phyloP scores from a whole-genome alignment of 495 filamentous ascomycete genomes.

The Xanthoparmelia taractica region DNA sequence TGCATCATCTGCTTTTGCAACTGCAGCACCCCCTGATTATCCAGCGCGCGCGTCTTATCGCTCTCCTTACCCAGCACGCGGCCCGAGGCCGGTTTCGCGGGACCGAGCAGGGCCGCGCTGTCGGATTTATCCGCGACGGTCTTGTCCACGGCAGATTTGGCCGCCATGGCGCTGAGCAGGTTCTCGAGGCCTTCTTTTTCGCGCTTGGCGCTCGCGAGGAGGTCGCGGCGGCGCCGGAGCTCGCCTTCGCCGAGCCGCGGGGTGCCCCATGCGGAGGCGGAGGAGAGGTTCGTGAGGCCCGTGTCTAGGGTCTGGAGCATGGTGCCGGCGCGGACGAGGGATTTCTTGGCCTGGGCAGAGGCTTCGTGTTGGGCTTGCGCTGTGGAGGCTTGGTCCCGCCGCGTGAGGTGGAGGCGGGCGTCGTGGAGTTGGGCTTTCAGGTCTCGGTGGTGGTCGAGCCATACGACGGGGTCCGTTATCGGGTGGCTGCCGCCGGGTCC shows the following conservation, averaged over 20 bases:
- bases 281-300: slow-evolving; percentile 50
- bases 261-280: slow-evolving; percentile 29
- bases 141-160: slow-evolving; percentile 43
- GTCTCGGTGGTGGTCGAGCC: slow-evolving; percentile 80
- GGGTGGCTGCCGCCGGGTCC: slow-evolving; percentile 41
- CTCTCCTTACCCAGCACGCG: slow-evolving; percentile 85
- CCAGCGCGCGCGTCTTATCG: slow-evolving; percentile 75
- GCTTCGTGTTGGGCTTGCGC: slow-evolving; percentile 68
- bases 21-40: slow-evolving; percentile 82
- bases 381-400: slow-evolving; percentile 64
- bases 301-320: slow-evolving; percentile 61
- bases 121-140: slow-evolving; percentile 46
- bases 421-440: slow-evolving; percentile 78
- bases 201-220: slow-evolving; percentile 67
- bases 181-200: slow-evolving; percentile 84
- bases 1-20: slow-evolving; percentile 76
- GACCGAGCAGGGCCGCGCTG: slow-evolving; percentile 45
- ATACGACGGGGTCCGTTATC: slow-evolving; percentile 68
- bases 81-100: slow-evolving; percentile 37
- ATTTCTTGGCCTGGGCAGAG: slow-evolving; percentile 70
- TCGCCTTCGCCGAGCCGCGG: slow-evolving; percentile 74
- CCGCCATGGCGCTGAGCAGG: slow-evolving; percentile 63
- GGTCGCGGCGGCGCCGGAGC: slow-evolving; percentile 67
- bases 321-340: slow-evolving; percentile 64
- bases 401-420: slow-evolving; percentile 63